These are phyloP conservation scores for Parvularia atlantis DNA, from an alignment of 78 protist genomes.

Conservation along the genomic window DNA sequence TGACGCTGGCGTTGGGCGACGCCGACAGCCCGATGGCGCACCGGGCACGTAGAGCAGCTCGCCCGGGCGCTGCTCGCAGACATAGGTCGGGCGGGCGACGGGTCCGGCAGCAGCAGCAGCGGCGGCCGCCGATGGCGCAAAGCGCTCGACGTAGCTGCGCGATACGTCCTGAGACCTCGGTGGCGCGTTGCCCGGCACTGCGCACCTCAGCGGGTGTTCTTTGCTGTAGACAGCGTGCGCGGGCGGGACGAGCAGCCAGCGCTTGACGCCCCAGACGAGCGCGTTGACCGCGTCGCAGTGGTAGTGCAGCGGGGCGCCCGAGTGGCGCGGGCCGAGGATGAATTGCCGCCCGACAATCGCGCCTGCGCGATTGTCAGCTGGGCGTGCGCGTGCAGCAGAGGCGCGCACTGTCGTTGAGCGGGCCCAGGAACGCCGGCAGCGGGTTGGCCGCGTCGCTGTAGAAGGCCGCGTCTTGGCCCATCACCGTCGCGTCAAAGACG, in stretches of 20 bases:
- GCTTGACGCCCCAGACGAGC: constrained; percentile 12
- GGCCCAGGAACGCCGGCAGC: not conserved
- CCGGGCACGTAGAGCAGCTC: constrained; percentile 10
- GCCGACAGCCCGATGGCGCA: too few relatives aligned
- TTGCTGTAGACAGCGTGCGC: not conserved
- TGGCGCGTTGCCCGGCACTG: not conserved
- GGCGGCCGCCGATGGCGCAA: too few relatives aligned
- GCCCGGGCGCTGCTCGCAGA: not conserved
- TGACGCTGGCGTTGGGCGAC: too few relatives aligned
- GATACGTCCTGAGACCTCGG: not conserved
- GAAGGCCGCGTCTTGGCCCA: not conserved
- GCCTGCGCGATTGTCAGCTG: not conserved
- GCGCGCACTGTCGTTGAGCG: not conserved
- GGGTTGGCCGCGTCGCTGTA: not conserved
- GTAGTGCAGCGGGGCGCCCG: constrained; percentile 14
- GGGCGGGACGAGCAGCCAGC: constrained; percentile 14
- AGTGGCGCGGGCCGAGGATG: not conserved
- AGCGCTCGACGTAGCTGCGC: too few relatives aligned
- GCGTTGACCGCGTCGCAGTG: constrained; percentile 11
- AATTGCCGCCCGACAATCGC: not conserved
- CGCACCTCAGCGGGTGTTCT: not conserved
- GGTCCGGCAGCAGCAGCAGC: too few relatives aligned
- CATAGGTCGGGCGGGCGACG: too few relatives aligned
- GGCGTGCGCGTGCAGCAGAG: not conserved
- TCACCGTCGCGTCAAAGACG: not conserved